Base-by-base conservation (phyloP, 2,329 filamentous ascomycete species). In the Microdochium paspali region DNA sequence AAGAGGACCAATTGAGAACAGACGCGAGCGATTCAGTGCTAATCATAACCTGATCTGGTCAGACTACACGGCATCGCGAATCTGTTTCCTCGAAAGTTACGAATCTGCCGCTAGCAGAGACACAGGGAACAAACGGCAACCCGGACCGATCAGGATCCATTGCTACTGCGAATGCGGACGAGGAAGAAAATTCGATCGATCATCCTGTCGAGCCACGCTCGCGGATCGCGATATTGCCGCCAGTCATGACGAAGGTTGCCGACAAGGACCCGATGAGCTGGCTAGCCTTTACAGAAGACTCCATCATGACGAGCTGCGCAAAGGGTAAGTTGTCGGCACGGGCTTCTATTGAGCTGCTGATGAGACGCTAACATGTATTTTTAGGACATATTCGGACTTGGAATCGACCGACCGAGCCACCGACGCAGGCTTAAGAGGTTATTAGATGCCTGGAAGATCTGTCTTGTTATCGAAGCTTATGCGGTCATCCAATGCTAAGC, bases 221-320 rank as follows among this genome's bases (percentile, higher is more conserved):
- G 25, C 80, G 82, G 56, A 94, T 88, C 43, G 87, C 91, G 21
- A 85, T 91, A 67, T 69, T 97, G 47, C 91, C 91, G 46, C 91
- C 93, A 44, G 90, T 98, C 24, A 82, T 95, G 77, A 88, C 85
- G 44, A 96, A 95, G 65, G 72, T 78, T 12, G 81, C 95, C 30
- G 90, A 95, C 63, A 80, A 84, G 51, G 89, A 97, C 65, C 90
- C 90, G 46, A 73, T 95, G 43, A 87, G 82, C 63, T 95, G 90
- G 85, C 68, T 98, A 32, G 87, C 84, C n/a, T 98, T 98, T 58
- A 90, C 91, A 47, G 85, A 96, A 62, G 84, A 95, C 58, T 85
- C 85, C 53, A 95, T 98, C 55, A 83, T 97, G 60, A 96, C 90
- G 30, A 89, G 88, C 55, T 96, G 90, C 68, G 86, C 89, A 61